Base-by-base conservation (phyloP, 305 asterid species). In the Fraxinus platypoda region DNA sequence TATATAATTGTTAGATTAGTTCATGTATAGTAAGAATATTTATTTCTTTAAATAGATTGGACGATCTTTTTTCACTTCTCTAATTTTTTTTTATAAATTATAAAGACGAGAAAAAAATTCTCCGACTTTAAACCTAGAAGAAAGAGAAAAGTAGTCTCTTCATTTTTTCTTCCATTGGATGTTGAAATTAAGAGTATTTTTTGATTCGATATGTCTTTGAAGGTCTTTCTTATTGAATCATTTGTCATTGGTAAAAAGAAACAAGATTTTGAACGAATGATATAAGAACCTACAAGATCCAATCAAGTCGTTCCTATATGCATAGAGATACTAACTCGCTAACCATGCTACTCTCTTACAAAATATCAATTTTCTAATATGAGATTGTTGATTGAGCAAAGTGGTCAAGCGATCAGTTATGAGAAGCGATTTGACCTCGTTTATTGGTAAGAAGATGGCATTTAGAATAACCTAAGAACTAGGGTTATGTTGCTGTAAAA, bases 381-480 rank as follows among this genome's bases (percentile, higher is more conserved):
- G 95, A 81, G 92, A 89, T 81, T 91, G 88, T 80, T 81, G 97
- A 37, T 82, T 92, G 84, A 91, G 97, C 88, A 91, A 94, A 83
- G 88, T 90, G 92, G 30, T 90, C 93, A 9, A 87, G 83, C 17
- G 97, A 94, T 80, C 77, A 91, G 21, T 92, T 94, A 72, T 92
- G 94, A 92, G 97, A 91, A 87, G 93, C 97, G 2, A 91, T 94
- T 28, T 94, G 94, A 95, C 95, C 97, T 1, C 95, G 97, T 82
- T 86, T 92, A 74, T 81, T 94, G 62, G 97, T 93, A 23, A 80
- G 94, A 83, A 95, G 98, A n/a, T 94, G 98, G 95, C 93, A 89
- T 71, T 89, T 95, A 1, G 95, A 91, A 88, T 89, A 91, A 84
- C 93, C 95, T 35, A 83, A 84, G 19, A 84, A 88, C 76, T 89